Evolutionary conservation across 176 grass and related monocot species (phyloP).

Genomic region (Tuctoria greenei): DNA sequence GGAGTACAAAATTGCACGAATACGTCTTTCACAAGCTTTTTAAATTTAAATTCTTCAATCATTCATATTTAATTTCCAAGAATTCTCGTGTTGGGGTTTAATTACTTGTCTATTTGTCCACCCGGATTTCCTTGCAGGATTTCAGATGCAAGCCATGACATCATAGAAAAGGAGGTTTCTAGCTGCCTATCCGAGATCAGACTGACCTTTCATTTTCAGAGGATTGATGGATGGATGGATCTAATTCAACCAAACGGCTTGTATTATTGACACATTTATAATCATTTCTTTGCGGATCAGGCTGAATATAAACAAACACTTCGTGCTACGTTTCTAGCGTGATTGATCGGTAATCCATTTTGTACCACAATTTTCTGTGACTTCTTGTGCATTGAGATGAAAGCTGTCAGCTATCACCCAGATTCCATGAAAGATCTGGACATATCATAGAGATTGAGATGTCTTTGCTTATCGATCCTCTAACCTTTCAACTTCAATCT

Average conservation of each 20-base stretch:
- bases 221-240: neutral
- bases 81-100: neutral
- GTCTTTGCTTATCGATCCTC: neutral
- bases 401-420: neutral
- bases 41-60: neutral
- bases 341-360: neutral
- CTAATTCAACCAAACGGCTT: neutral
- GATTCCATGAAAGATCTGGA: neutral
- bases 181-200: constrained; percentile 29
- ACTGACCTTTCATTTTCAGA: constrained; percentile 23
- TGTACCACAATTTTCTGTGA: neutral
- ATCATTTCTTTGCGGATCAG: constrained; percentile 1
- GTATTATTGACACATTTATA: neutral
- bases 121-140: constrained; percentile 25
- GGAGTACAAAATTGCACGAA: no score
- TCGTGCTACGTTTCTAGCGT: constrained; percentile 8
- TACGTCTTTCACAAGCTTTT: neutral
- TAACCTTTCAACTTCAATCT: neutral
- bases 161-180: constrained; percentile 23
- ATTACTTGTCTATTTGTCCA: constrained; percentile 12
- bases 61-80: neutral
- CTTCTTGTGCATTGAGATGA: neutral
- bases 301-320: neutral
- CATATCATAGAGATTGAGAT: neutral
- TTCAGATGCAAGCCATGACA: constrained; percentile 26